Evolutionary conservation across 148 eudicot genomes (phyloP).

Genomic region (Chenopodium quinoa): DNA sequence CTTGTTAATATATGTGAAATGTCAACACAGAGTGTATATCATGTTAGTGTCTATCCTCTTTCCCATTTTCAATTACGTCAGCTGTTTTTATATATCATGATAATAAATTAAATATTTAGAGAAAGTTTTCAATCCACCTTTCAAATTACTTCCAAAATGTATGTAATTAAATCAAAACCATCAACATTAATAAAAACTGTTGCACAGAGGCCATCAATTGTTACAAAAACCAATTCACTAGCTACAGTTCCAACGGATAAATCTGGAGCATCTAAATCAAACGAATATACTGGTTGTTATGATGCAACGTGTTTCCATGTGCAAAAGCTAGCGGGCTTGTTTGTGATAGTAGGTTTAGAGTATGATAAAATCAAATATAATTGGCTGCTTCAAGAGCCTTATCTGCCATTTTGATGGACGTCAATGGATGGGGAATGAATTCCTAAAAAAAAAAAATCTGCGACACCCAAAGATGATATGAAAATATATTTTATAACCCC

Average conservation of each 20-base stretch:
- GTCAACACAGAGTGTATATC: background rate
- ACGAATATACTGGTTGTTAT: slow-evolving; percentile 48
- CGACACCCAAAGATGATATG: no score
- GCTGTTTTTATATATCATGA: background rate
- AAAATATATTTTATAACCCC: no score
- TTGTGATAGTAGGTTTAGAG: no score
- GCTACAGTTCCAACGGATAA: slow-evolving; percentile 35
- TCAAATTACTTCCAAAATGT: slow-evolving; percentile 34
- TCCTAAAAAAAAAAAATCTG: no score
- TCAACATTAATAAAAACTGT: slow-evolving; percentile 36
- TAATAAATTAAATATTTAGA: background rate
- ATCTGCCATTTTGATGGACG: no score
- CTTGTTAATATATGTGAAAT: background rate
- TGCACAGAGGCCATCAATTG: slow-evolving; percentile 40
- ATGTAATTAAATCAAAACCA: slow-evolving; percentile 14
- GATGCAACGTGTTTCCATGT: slow-evolving; percentile 37
- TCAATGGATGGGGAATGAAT: no score
- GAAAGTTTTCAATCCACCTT: background rate
- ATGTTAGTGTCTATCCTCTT: background rate
- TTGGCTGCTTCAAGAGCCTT: no score
- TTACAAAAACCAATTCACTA: slow-evolving; percentile 32
- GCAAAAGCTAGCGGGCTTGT: no score
- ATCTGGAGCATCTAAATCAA: slow-evolving; percentile 45
- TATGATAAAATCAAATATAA: no score
- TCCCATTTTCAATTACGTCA: background rate